phyloP scores from a whole-genome alignment of 768 basidiomycete species.

The Leccinum subtestaceum region DNA sequence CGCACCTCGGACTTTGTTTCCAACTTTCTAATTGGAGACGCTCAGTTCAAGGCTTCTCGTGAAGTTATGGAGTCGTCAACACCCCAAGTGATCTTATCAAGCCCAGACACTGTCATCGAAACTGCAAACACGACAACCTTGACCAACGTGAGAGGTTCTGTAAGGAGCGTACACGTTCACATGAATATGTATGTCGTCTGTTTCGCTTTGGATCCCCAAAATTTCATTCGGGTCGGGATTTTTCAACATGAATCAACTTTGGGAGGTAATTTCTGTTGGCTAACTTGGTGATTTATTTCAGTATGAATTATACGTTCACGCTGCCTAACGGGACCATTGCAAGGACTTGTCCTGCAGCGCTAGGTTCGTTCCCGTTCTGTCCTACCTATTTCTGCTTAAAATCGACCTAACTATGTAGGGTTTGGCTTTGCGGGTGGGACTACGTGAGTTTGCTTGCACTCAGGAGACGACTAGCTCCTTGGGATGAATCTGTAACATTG shows the following conservation, averaged over 20 bases:
- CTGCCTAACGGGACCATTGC: constrained; percentile 65
- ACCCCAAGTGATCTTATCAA: constrained; percentile 15
- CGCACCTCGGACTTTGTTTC: constrained; percentile 72
- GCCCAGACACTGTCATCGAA: constrained; percentile 17
- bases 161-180: constrained; percentile 69
- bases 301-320: constrained; percentile 62
- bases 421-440: constrained; percentile 79
- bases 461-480: neutral
- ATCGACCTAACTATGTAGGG: constrained; percentile 38
- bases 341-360: constrained; percentile 73
- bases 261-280: neutral
- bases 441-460: constrained; percentile 48
- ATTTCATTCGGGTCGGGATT: neutral
- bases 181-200: constrained; percentile 58
- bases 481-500: neutral
- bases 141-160: constrained; percentile 51
- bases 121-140: constrained; percentile 29
- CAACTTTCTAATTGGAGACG: constrained; percentile 66
- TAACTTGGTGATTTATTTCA: constrained; percentile 22
- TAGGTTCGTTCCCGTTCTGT: constrained; percentile 46
- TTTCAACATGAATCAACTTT: neutral
- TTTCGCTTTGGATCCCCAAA: neutral
- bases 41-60: constrained; percentile 68
- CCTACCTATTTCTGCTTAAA: neutral
- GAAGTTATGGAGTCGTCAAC: constrained; percentile 48